Base-by-base conservation (phyloP, 1,284 basidiomycete genomes). In the Malassezia sympodialis region DNA sequence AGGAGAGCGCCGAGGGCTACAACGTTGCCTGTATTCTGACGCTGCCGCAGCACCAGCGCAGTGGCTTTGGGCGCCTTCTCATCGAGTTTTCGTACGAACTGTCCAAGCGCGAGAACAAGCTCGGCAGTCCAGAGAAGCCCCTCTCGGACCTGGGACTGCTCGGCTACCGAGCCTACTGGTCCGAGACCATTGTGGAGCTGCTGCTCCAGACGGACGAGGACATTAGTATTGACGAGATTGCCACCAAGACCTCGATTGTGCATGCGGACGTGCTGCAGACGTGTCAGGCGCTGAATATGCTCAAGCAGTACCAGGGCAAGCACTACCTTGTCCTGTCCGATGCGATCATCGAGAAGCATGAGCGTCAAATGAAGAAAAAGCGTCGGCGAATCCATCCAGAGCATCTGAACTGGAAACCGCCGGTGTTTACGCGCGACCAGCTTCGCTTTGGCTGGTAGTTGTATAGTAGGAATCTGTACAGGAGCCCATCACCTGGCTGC, bases 11-110 rank as follows among this genome's bases (percentile, higher is more conserved):
- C 14, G 93, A 98, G 71, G 89, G 85, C 66, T 99, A 98, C 81
- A 99, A 99, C 76, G 88, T 99, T 50, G 93, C 94, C 0, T 99
- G 94, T 80, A 96, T 99, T 77, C 79, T 98, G 60, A 94, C 94
- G 10, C 81, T 99, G 34, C 94, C 94, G 7, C 94, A 98, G 75
- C 87, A 96, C 75, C 94, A 99, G 76, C 84, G 94, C 32, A 85
- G 87, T 68, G 93, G 93, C 1, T 96, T 89, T 76, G 94, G 94
- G 53, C 89, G 89, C 72, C 79, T 96, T 28, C 80, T 98, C 41
- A 99, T 99, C 77, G 90, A 98, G 75, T 99, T 99, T 73, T 91
- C 88, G 4, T 99, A 98, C 79, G 91, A 96, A 73, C 82, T 99
- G 40, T 89, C 85, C 78, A 98, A 96, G 80, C 87, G 88, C 67